phyloP scores from a whole-genome alignment of 2,329 filamentous ascomycete genomes.

The Colletotrichum coccodes region DNA sequence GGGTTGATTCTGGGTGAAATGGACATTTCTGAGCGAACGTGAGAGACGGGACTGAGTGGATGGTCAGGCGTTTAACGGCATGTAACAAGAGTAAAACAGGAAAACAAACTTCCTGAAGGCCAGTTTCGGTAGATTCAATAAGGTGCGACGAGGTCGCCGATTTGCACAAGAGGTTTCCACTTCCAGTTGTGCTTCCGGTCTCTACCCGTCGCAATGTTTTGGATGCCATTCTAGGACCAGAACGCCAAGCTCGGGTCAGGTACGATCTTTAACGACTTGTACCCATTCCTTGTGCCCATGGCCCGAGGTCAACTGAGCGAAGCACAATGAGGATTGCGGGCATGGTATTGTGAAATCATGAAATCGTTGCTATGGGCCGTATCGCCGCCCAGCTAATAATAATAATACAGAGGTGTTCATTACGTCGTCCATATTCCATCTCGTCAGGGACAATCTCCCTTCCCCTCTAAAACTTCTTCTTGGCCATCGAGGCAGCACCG shows the following conservation, averaged over 20 bases:
- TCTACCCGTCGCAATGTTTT: background rate
- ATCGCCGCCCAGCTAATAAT: background rate
- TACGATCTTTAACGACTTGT: no score
- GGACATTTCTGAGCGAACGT: background rate
- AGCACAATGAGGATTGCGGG: background rate
- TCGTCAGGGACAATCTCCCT: background rate
- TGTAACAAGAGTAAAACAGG: slow-evolving; percentile 24
- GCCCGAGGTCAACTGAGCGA: no score
- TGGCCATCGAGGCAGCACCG: slow-evolving; percentile 24
- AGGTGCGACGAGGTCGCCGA: background rate
- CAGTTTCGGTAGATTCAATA: slow-evolving; percentile 14
- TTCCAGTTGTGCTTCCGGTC: background rate
- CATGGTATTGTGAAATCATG: background rate
- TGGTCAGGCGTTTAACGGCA: slow-evolving; percentile 16
- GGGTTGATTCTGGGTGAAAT: background rate
- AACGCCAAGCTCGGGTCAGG: no score
- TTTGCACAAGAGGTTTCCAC: background rate
- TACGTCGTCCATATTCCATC: background rate
- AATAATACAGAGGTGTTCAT: slow-evolving; percentile 23
- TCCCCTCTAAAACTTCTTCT: slow-evolving; percentile 26
- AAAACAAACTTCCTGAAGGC: slow-evolving; percentile 7
- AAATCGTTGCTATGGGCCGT: background rate
- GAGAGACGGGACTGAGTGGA: background rate
- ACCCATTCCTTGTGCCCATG: no score
- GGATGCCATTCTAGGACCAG: no score